These are phyloP conservation scores for Alnus glutinosa DNA, from an alignment of 306 rosid species.

Conservation along the genomic window DNA sequence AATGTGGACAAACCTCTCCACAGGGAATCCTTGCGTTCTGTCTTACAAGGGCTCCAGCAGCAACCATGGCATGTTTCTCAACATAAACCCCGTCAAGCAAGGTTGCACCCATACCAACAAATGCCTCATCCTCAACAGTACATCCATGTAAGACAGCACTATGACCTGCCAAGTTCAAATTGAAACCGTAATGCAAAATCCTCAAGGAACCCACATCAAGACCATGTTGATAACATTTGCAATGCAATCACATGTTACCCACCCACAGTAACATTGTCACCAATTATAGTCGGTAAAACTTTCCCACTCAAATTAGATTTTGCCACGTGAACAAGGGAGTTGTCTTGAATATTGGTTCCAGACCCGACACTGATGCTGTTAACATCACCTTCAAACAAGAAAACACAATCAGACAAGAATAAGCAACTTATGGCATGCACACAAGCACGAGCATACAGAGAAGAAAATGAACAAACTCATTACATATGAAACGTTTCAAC, in stretches of 20 bases:
- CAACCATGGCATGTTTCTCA: constrained; percentile 94
- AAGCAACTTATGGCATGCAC: neutral
- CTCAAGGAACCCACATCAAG: constrained; percentile 22
- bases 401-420: constrained; percentile 24
- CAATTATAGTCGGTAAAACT: constrained; percentile 83
- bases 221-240: constrained; percentile 14
- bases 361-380: constrained; percentile 65
- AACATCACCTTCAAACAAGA: constrained; percentile 45
- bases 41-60: constrained; percentile 94
- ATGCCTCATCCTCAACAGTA: constrained; percentile 94
- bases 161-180: constrained; percentile 58
- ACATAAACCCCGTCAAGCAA: constrained; percentile 89
- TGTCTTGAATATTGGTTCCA: constrained; percentile 95
- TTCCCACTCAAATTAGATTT: constrained; percentile 87
- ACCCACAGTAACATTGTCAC: constrained; percentile 96
- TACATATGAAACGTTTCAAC: neutral
- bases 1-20: constrained; percentile 74
- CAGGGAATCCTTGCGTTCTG: constrained; percentile 89
- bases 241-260: constrained; percentile 43
- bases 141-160: constrained; percentile 94
- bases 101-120: constrained; percentile 94
- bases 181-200: constrained; percentile 22
- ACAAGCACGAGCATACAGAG: neutral
- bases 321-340: constrained; percentile 89
- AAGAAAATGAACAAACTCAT: neutral